Evolutionary conservation across 1,139 yeast species (phyloP), one percentile per base, ranked within the genome.

Genomic region (Ogataea hybrid): DNA sequence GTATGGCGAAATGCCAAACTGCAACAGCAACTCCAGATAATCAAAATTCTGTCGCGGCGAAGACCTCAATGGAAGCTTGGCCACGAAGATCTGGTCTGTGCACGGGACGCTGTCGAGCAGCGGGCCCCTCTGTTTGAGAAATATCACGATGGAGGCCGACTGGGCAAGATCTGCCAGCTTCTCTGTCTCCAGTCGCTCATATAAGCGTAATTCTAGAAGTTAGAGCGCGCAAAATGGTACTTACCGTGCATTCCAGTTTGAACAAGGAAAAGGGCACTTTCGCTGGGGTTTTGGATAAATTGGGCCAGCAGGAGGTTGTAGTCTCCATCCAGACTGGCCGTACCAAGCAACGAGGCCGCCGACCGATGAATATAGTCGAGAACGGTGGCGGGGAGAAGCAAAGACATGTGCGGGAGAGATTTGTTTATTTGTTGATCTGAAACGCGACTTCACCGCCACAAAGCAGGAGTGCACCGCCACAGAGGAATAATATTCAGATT

Each of bases 21-120:
- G 77, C 22, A 88, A 62, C 33, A 88, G 64, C 0, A 78, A 66
- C 51, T 80, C 70, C n/a, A 88, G 57, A 25, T 73, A 71, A 43
- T 83, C 86, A 49, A 75, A 77, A 5, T 79, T 33, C 20, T 47
- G 41, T n/a, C 35, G 39, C 9, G 42, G 32, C 3, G 48, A 35
- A 10, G 39, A 20, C 15, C 28, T 32, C 15, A 41, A 14, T n/a
- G 47, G 52, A 8, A 49, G 31, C 15, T 29, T 28, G 4, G 41
- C 35, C 7, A 41, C 25, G 1, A 30, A 25, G 12, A 46, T 20
- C 25, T 47, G 53, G 3, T 38, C 39, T 9, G 40, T 37, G 9
- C 39, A 40, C 11, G 42, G 30, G 2, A 25, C 6, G 6, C 32
- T 18, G 14, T 10, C 23, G n/a, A 15, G 7, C n/a, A 50, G 22